A percentile compares a stretch with the other conserved stretches of the same genome.
Evolutionary conservation across 441 rosid species (phyloP).

Genomic region (Melastoma candidum): DNA sequence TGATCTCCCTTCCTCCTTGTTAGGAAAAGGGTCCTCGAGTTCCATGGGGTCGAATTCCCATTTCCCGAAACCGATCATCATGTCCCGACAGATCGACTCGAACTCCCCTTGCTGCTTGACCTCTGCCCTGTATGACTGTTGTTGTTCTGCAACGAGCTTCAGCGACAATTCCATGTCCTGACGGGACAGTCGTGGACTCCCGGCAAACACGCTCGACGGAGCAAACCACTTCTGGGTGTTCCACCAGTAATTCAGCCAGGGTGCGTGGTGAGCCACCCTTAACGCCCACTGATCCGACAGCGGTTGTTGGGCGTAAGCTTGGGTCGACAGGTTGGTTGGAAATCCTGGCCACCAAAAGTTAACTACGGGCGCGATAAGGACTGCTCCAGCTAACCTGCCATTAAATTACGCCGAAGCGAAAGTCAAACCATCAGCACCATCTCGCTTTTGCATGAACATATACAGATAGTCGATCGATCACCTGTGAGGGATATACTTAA

Average conservation of each 20-base stretch:
- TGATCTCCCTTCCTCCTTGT: constrained; percentile 2
- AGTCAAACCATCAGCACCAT: too few species aligned
- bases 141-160: neutral
- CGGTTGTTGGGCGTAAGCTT: constrained; percentile 4
- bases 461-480: constrained; percentile 5
- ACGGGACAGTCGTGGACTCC: constrained; percentile 3
- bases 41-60: constrained; percentile 5
- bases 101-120: constrained; percentile 1
- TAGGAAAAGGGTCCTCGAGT: constrained; percentile 3
- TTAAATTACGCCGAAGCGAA: too few species aligned
- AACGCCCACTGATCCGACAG: constrained; percentile 6
- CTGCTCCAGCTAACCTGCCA: constrained; percentile 8
- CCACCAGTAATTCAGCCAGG: neutral
- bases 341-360: constrained; percentile 6
- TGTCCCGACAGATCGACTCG: constrained; percentile 4
- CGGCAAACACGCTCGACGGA: neutral
- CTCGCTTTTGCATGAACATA: too few species aligned
- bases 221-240: constrained; percentile 8
- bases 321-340: neutral
- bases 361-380: neutral
- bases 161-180: constrained; percentile 6
- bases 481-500: constrained; percentile 69
- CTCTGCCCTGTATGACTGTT: neutral
- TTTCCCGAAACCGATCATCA: constrained; percentile 6
- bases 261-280: constrained; percentile 2